phyloP scores from a whole-genome alignment of 306 rosid species.

The Castanea mollissima region DNA sequence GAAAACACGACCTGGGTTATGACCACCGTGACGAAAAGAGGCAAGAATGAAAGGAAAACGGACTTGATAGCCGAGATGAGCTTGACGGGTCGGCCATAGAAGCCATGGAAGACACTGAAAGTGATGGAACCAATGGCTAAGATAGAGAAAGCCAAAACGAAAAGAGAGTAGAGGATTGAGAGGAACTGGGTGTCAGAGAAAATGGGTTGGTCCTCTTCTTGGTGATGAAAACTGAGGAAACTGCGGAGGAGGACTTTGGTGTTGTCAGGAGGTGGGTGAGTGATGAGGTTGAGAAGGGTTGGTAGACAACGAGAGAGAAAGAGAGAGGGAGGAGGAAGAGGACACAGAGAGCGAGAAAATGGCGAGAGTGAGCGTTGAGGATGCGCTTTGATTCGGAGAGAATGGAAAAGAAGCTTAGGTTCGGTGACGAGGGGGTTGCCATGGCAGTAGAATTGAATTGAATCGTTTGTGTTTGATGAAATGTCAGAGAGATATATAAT shows the following conservation, averaged over 20 bases:
- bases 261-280: constrained; percentile 4
- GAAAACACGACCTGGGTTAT: constrained; percentile 15
- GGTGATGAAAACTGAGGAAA: no score
- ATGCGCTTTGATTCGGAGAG: constrained; percentile 45
- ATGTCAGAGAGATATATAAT: no score
- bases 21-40: constrained; percentile 35
- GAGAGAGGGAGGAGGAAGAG: constrained; percentile 65
- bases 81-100: constrained; percentile 48
- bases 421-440: background rate
- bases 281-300: constrained; percentile 34
- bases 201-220: background rate
- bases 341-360: constrained; percentile 50
- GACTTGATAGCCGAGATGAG: constrained; percentile 47
- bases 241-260: constrained; percentile 10
- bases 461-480: no score
- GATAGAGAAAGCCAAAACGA: constrained; percentile 30
- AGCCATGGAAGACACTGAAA: constrained; percentile 47
- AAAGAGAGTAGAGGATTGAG: constrained; percentile 17
- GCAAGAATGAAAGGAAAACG: constrained; percentile 34
- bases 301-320: constrained; percentile 36
- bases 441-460: background rate
- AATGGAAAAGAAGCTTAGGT: constrained; percentile 20
- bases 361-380: constrained; percentile 48
- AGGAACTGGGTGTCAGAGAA: background rate
- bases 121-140: constrained; percentile 51